Base-by-base conservation (phyloP, 23 red algal species). In the Agarophyton chilense region DNA sequence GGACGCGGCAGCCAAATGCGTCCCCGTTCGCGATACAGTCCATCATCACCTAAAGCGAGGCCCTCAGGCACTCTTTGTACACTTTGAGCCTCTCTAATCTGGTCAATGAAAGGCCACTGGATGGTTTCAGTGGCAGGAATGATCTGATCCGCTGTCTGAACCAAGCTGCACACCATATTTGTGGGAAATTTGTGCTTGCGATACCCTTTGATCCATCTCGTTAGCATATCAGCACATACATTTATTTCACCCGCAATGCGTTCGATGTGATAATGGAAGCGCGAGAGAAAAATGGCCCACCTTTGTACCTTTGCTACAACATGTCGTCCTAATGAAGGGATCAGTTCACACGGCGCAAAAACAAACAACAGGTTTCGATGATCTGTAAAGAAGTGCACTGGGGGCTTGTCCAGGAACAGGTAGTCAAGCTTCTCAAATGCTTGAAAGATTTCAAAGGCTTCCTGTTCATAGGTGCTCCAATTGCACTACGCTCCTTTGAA, bases 291-390 rank as follows among this genome's bases (percentile, higher is more conserved):
- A 1, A 80, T n/a, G 9, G 72, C 74, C 74, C 73, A 90, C 3
- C 86, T 53, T 26, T 90, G 73, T 0, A 90, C 53, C 43, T 90
- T 90, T 0, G 72, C 40, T 10, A 66, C 28, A 8, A 90, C 31
- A 26, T 52, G 57, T 25, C 58, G 26, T n/a, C 58, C 46, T 9
- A 71, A 16, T 4, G 57, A 7, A 13, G 74, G 72, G 32, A 25
- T 10, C 1, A 81, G 33, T 0, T 25, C 56, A 4, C 33, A 52
- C 51, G 86, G 86, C 0, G 71, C 86, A 54, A 90, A 80, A 0
- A 80, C 40, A 41, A 79, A 90, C 52, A 90, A 54, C 38, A 90
- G 2, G 28, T 90, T 90, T 19, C 86, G 2, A 22, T 90, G 86
- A 33, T 90, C 71, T n/a, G 74, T 90, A 19, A 66, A 80, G 18